Evolutionary conservation across 129 eudicot species (phyloP), one percentile per base, ranked within the genome.

Genomic region (Tagetes erecta): DNA sequence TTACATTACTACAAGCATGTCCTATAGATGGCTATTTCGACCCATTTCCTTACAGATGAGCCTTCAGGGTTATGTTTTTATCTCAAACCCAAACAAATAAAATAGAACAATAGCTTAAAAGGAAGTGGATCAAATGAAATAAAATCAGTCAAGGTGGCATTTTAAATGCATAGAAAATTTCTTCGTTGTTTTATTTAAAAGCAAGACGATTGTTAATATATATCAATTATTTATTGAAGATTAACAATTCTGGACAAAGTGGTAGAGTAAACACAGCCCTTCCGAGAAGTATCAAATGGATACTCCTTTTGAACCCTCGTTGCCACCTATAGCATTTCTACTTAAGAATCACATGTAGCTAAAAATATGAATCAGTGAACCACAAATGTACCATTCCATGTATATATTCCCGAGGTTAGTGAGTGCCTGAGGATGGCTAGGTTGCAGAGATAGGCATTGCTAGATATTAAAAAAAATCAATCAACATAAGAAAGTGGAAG

Each of bases 391-490:
- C 98, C 97, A 88, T 80, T 90, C 97, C 98, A 94, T 91, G 71
- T 94, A 94, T 64, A 94, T 91, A 75, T 94, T 94, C 45, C 98
- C 98, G 63, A 94, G 96, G 83, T 91, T 94, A 52, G 98, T 90
- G 39, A 94, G 92, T 64, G 98, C 97, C 74, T 90, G 98, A 27
- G 98, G 98, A 81, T 94, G 97, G 69, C 76, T 88, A 42, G 98
- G 97, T 83, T 88, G 97, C 63, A 94, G 67, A 70, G 98, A 62
- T 64, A 94, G 93, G 83, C 98, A 94, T 94, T 94, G 97, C 98
- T 94, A 42, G 33, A 83, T 1, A 40, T 7, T 41, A 37, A 83
- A 80, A 56, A 63, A 70, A 8, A n/a, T 9, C 7, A 56, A 72
- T 53, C 70, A 51, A 58, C 35, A 46, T 5, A 72, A 75, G 34